Evolutionary conservation across 2,329 filamentous ascomycete species (phyloP).

Genomic region (Plectosphaerella plurivora): DNA sequence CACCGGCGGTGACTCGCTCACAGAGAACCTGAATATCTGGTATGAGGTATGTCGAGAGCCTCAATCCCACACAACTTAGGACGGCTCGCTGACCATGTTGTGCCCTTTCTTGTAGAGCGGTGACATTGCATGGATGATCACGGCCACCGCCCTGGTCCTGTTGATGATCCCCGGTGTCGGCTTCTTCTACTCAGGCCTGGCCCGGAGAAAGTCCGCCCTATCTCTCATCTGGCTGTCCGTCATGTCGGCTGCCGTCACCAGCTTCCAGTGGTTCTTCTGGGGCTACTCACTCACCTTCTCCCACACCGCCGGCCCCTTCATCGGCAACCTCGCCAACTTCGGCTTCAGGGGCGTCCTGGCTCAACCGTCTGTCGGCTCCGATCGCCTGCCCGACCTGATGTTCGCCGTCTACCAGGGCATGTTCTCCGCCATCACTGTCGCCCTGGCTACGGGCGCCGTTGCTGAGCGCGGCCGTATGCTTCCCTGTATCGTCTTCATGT

Average conservation of each 20-base stretch:
- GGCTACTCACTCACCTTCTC: constrained; percentile 81
- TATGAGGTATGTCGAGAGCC: constrained; percentile 55
- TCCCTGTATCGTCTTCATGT: constrained; percentile 87
- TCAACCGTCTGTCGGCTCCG: constrained; percentile 68
- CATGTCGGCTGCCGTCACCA: constrained; percentile 78
- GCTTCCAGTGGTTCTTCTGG: constrained; percentile 96
- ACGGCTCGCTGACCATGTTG: not conserved
- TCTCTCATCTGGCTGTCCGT: constrained; percentile 88
- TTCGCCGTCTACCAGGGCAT: constrained; percentile 86
- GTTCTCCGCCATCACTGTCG: constrained; percentile 83
- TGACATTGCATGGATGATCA: constrained; percentile 83
- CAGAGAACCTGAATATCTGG: constrained; percentile 70
- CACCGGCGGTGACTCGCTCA: constrained; percentile 64
- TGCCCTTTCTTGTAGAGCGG: constrained; percentile 50
- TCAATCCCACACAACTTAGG: not conserved
- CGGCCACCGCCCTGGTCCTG: constrained; percentile 74
- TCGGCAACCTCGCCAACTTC: constrained; percentile 76
- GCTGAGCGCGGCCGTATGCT: constrained; percentile 86
- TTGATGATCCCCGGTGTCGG: constrained; percentile 91
- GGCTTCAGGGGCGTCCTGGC: constrained; percentile 74
- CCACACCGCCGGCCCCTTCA: constrained; percentile 68
- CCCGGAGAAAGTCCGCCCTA: constrained; percentile 81
- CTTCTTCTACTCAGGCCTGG: constrained; percentile 92
- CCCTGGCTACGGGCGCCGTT: constrained; percentile 77
- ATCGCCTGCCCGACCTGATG: constrained; percentile 73